Percentiles rank a stretch among this genome's conserved stretches.
phyloP scores from a whole-genome alignment of 208 protist species.

The Leptomonas pyrrhocoris region DNA sequence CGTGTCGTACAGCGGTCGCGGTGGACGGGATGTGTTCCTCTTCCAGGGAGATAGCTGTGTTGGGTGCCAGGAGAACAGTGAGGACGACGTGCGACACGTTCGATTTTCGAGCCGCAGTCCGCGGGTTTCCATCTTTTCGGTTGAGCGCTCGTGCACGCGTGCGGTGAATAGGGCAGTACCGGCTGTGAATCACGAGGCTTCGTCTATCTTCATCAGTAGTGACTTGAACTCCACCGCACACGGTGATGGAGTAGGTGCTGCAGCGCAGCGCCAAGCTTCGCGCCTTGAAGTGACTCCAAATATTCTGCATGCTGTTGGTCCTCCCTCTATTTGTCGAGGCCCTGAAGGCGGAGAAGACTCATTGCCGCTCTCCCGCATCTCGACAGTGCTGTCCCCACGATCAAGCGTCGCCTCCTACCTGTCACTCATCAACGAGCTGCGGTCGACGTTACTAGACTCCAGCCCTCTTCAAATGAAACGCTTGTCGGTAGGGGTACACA shows the following conservation, averaged over 20 bases:
- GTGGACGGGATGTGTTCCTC: not conserved
- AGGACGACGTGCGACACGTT: conserved; percentile 23
- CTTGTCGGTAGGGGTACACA: not conserved
- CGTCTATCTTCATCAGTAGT: not conserved
- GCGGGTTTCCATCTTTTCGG: conserved; percentile 44
- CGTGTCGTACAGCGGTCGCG: not conserved
- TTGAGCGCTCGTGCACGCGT: conserved; percentile 28
- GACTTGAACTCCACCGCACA: not conserved
- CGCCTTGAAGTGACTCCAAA: no score
- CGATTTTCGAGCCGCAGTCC: conserved; percentile 72
- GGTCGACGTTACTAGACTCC: conserved; percentile 1
- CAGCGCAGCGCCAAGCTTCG: no score
- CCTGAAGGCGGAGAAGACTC: not conserved
- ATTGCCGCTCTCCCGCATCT: not conserved
- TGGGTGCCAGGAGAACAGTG: not conserved
- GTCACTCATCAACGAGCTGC: not conserved
- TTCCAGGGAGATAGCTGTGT: not conserved
- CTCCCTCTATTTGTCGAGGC: no score
- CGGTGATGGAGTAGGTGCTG: no score
- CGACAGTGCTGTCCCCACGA: conserved; percentile 8
- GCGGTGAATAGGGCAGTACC: no score
- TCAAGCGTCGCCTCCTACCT: conserved; percentile 13
- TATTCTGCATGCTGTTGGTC: no score
- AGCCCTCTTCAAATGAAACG: not conserved
- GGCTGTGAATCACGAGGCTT: not conserved